phyloP scores from a whole-genome alignment of 495 filamentous ascomycete genomes.

The Penicillium argentinense region DNA sequence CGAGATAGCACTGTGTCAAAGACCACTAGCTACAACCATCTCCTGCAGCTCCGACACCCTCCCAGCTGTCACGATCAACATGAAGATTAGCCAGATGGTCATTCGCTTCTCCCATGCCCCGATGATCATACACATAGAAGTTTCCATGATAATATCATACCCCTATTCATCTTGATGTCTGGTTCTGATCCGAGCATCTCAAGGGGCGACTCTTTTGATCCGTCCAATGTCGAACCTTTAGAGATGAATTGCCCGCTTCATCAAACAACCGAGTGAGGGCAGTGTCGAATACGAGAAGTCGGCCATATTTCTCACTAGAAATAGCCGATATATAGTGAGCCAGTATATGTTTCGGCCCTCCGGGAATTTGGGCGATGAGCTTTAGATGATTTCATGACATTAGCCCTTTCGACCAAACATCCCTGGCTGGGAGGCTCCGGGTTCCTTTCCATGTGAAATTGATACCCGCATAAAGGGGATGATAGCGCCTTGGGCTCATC shows the following conservation, averaged over 20 bases:
- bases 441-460: slow-evolving; percentile 19
- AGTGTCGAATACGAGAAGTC: slow-evolving; percentile 13
- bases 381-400: slow-evolving; percentile 18
- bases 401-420: slow-evolving; percentile 2
- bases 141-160: slow-evolving; percentile 13
- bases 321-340: slow-evolving; percentile 9
- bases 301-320: slow-evolving; percentile 3
- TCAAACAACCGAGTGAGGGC: slow-evolving; percentile 7
- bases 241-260: neutral
- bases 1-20: too few species aligned
- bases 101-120: slow-evolving; percentile 20
- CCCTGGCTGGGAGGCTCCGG: neutral
- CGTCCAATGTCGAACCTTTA: neutral
- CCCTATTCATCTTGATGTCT: neutral
- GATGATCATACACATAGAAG: slow-evolving; percentile 21
- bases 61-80: neutral
- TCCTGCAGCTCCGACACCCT: too few species aligned
- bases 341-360: neutral
- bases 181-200: neutral
- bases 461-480: slow-evolving; percentile 11
- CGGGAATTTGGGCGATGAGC: slow-evolving; percentile 6
- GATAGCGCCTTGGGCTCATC: slow-evolving; percentile 3
- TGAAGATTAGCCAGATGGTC: slow-evolving; percentile 1
- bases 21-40: too few species aligned
- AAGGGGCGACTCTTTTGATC: neutral